phyloP scores from a whole-genome alignment of 805 yeast genomes.

The Myxozyma kluyveri region DNA sequence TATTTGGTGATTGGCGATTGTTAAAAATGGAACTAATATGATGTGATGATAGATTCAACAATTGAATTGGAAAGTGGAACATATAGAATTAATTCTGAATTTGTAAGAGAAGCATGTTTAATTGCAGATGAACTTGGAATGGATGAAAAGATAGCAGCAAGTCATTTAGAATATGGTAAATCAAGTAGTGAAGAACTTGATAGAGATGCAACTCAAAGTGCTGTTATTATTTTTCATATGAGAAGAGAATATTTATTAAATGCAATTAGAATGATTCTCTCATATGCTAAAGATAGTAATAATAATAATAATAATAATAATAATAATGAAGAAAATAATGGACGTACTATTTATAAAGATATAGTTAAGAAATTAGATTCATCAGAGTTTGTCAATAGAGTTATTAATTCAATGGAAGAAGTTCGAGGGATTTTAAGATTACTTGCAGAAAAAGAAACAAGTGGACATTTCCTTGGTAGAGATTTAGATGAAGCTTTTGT shows the following conservation, averaged over 20 bases:
- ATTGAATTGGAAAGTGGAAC: conserved; percentile 52
- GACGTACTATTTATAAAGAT: conserved; percentile 19
- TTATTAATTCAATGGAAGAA: conserved; percentile 55
- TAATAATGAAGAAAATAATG: neutral
- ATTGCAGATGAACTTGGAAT: conserved; percentile 65
- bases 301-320: too few species aligned
- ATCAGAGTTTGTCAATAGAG: conserved; percentile 40
- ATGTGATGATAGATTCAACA: conserved; percentile 42
- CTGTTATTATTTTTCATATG: conserved; percentile 63
- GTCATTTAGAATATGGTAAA: conserved; percentile 54
- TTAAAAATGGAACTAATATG: neutral
- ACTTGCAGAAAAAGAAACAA: conserved; percentile 51
- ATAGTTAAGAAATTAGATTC: conserved; percentile 12
- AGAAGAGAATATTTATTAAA: conserved; percentile 74
- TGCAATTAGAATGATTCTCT: conserved; percentile 31
- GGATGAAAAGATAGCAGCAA: conserved; percentile 76
- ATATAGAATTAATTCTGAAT: conserved; percentile 62
- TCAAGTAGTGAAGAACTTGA: conserved; percentile 42
- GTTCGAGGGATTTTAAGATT: conserved; percentile 57
- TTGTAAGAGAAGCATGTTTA: conserved; percentile 56
- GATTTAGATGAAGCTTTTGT: conserved; percentile 45
- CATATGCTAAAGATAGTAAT: conserved; percentile 8
- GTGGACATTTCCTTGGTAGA: conserved; percentile 51
- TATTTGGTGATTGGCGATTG: neutral
- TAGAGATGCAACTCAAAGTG: conserved; percentile 42